Conservation (phyloP, 441 rosid genomes). For the Eruca vesicaria region DNA sequence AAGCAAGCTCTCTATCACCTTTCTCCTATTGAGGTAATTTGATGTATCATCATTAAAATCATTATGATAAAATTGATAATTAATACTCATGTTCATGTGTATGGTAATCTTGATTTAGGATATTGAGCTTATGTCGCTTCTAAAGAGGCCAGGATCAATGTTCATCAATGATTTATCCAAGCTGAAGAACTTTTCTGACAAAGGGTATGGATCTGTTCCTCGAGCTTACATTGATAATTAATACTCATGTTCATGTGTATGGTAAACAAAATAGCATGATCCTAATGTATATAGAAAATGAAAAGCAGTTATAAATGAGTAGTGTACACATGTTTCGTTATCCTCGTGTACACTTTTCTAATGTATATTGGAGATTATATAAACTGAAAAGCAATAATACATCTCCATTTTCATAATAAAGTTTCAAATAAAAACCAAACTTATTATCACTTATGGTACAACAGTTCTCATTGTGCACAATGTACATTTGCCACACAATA, state of each 20-base stretch:
- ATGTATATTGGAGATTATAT: too few species aligned
- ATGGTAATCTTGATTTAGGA: constrained; percentile 37
- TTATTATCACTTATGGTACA: too few species aligned
- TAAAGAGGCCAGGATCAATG: constrained; percentile 45
- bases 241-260: background rate
- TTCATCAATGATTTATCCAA: constrained; percentile 39
- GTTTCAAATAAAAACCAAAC: too few species aligned
- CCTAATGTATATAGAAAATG: too few species aligned
- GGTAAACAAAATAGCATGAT: too few species aligned
- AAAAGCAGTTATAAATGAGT: too few species aligned
- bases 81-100: background rate
- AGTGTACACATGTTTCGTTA: too few species aligned
- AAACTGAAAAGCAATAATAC: too few species aligned
- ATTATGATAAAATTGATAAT: background rate
- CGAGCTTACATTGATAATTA: background rate
- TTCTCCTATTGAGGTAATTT: constrained; percentile 37
- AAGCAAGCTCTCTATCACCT: constrained; percentile 29
- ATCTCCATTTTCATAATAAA: too few species aligned
- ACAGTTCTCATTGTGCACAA: too few species aligned
- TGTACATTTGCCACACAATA: too few species aligned
- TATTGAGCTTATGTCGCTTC: constrained; percentile 44
- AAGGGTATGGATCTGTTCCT: constrained; percentile 42
- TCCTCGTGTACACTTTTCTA: too few species aligned
- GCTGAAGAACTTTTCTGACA: constrained; percentile 28
- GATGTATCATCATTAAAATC: background rate